Percentiles rank a stretch among this genome's conserved stretches.
Evolutionary conservation across 106 monocot genomes (phyloP).

Genomic region (Alisma plantagoaquatica): DNA sequence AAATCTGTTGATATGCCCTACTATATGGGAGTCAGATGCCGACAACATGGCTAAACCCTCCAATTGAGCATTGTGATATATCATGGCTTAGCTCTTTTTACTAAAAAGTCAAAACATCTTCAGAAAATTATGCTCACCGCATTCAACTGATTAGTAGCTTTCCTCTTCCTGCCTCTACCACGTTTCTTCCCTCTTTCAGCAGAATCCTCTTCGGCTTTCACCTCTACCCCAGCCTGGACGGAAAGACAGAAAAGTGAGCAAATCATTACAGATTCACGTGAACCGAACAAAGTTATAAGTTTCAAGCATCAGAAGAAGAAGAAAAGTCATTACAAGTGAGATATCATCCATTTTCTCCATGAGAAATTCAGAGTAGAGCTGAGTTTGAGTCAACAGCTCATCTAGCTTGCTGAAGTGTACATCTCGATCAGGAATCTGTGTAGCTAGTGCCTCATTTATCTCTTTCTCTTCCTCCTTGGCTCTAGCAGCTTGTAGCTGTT

Average conservation of each 20-base stretch:
- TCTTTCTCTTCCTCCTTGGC: constrained; percentile 16
- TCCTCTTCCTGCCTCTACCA: constrained; percentile 67
- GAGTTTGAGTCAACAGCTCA: constrained; percentile 63
- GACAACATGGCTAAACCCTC: too few relatives aligned
- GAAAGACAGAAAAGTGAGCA: background rate
- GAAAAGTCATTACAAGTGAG: constrained; percentile 26
- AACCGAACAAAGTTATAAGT: too few relatives aligned
- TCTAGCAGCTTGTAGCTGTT: constrained; percentile 23
- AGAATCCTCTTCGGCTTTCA: constrained; percentile 18
- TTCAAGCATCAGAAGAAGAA: too few relatives aligned
- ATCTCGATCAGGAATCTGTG: constrained; percentile 3
- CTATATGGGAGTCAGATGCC: too few relatives aligned
- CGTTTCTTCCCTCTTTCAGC: constrained; percentile 30
- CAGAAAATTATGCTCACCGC: constrained; percentile 27
- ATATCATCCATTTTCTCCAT: constrained; percentile 87
- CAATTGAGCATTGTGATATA: background rate
- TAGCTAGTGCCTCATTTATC: background rate
- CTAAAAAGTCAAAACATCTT: background rate
- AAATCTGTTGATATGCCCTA: too few relatives aligned
- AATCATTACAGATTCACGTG: background rate
- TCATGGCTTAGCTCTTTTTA: background rate
- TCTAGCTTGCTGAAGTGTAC: constrained; percentile 50
- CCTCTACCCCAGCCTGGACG: constrained; percentile 23
- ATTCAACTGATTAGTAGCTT: constrained; percentile 36
- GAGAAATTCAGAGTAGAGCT: constrained; percentile 71